phyloP scores from a whole-genome alignment of 345 rosid genomes.

The Abelmoschus esculentus region DNA sequence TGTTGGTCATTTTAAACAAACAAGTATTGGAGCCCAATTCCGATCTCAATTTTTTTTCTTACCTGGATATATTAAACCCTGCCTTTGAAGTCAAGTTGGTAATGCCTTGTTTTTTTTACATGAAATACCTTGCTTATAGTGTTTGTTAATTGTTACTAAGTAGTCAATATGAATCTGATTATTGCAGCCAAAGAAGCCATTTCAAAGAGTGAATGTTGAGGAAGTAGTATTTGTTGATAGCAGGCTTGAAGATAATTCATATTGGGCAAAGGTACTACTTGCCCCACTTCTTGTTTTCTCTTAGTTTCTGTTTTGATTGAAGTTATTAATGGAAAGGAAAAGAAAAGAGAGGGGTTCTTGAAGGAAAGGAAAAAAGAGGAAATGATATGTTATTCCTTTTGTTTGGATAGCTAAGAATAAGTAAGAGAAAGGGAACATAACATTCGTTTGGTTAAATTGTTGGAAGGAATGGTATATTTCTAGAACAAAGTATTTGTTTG shows the following conservation, averaged over 20 bases:
- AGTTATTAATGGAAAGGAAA: background rate
- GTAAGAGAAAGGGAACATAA: no score
- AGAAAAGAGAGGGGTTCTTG: no score
- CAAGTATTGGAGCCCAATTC: background rate
- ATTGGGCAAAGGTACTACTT: constrained; percentile 73
- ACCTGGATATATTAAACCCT: no score
- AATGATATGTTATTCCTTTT: background rate
- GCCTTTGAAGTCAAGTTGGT: background rate
- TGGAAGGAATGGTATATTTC: no score
- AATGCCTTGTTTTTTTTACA: background rate
- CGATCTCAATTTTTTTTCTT: background rate
- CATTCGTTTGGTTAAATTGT: no score
- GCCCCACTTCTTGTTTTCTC: background rate
- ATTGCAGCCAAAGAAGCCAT: constrained; percentile 67
- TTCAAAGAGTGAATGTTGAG: constrained; percentile 75
- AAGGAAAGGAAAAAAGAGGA: background rate
- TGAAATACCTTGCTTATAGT: background rate
- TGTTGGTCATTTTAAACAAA: no score
- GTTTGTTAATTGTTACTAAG: background rate
- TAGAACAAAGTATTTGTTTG: no score
- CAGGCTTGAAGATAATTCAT: constrained; percentile 83
- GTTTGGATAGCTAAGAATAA: no score
- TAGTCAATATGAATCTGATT: background rate
- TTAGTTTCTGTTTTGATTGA: background rate
- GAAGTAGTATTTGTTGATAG: constrained; percentile 60